Base-by-base conservation (phyloP, 106 monocot species). In the Dactylorhiza incarnata region DNA sequence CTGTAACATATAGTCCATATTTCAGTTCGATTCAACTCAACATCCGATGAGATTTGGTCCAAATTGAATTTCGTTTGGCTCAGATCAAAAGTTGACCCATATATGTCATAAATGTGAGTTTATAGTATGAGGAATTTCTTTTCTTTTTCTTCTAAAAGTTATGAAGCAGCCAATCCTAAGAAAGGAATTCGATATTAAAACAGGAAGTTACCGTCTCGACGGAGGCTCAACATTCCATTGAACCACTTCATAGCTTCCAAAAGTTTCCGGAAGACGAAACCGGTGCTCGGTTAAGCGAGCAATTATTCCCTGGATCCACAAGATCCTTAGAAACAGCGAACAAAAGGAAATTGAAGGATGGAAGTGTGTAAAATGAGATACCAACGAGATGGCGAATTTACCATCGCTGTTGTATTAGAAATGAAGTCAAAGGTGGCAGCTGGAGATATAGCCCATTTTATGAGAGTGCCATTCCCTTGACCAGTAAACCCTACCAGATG, bases 161-260 rank as follows among this genome's bases (percentile, higher is more conserved):
- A 7, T 0, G 19, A 17, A 63, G 63, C 17, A 24, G 19, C 19
- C 23, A 63, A 20, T 20, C 9, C 6, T 3, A 17, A 63, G 17
- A n/a, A n/a, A 63, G 3, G 1, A 63, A 2, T 6, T 45, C 16
- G 14, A 48, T 20, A 47, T n/a, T 71, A 47, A 71, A 71, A 71
- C 3, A 22, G 8, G 52, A 43, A 15, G 19, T 23, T 81, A 97
- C 96, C 93, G 93, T 83, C 67, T 87, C 14, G 84, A 78, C 81
- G 87, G 78, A 81, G 84, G 89, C 52, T 91, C 91, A 66, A 94
- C 86, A 49, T 97, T 97, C 97, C 97, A 97, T 17, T 89, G 84
- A 53, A 87, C 70, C 51, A 97, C 76, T 45, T 94, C 73, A 77
- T 94, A 97, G 61, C 87, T 93, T 66, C 97, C 93, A 85, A 89